A percentile compares a stretch with the other conserved stretches of the same genome.
Conservation (phyloP, 441 rosid genomes). For the Populus trichocarpa region DNA sequence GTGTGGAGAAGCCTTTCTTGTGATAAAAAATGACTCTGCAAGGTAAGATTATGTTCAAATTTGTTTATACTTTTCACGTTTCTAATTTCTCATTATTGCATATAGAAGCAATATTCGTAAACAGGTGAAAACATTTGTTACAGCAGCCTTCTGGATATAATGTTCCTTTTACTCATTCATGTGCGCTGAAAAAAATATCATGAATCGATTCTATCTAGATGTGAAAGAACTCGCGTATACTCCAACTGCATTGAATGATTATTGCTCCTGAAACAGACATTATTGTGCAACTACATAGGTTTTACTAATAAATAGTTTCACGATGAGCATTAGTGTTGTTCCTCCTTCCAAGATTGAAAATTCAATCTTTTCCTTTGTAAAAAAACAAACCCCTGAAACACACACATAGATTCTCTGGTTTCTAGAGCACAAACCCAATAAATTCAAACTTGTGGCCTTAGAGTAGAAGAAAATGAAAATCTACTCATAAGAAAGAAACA, state of each 20-base stretch:
- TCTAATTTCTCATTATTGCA: background rate
- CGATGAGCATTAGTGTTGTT: background rate
- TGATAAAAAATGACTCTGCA: no score
- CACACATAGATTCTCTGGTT: no score
- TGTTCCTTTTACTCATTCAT: background rate
- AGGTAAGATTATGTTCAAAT: no score
- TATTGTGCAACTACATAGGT: no score
- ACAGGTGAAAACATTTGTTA: background rate
- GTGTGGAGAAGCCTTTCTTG: no score
- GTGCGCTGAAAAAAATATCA: background rate
- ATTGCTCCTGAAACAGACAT: background rate
- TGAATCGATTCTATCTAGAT: background rate
- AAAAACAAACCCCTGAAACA: no score
- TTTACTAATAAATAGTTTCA: background rate
- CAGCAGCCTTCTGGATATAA: no score
- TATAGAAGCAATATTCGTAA: background rate
- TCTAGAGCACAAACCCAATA: no score
- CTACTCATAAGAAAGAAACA: background rate
- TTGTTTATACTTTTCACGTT: background rate
- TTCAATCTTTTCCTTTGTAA: no score
- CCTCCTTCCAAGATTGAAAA: no score
- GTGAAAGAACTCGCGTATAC: background rate
- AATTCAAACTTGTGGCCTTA: no score
- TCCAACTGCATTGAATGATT: background rate
- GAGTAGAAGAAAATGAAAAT: no score